A percentile compares a stretch with the other conserved stretches of the same genome.
Conservation (phyloP, 805 yeast species). For the Saccharomycopsis olivae region DNA sequence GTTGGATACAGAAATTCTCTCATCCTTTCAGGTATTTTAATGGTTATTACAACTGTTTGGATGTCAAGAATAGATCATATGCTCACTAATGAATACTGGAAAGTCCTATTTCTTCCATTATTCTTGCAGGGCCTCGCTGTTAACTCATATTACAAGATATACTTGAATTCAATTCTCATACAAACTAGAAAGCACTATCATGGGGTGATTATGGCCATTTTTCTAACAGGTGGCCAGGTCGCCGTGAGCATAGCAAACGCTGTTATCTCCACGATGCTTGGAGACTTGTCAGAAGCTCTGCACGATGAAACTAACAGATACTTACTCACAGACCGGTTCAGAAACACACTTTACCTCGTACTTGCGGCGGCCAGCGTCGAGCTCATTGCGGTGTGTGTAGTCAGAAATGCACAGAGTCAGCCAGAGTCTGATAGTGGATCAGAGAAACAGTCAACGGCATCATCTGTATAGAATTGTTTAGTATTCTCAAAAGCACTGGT, state of each 20-base stretch:
- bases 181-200: constrained; percentile 29
- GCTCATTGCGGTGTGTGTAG: too few species aligned
- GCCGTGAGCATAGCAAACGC: constrained; percentile 25
- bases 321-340: too few species aligned
- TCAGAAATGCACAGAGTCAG: too few species aligned
- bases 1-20: constrained; percentile 1
- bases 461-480: too few species aligned
- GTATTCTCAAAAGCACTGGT: too few species aligned
- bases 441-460: too few species aligned
- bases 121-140: constrained; percentile 22
- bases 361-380: too few species aligned
- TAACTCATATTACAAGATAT: constrained; percentile 27
- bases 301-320: too few species aligned
- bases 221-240: constrained; percentile 28
- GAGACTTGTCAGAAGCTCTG: too few species aligned
- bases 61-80: constrained; percentile 6
- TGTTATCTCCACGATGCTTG: constrained; percentile 22
- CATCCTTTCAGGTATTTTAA: neutral
- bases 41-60: constrained; percentile 17
- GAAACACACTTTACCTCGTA: too few species aligned
- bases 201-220: constrained; percentile 30
- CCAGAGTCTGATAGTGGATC: too few species aligned
- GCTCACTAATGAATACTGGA: constrained; percentile 10
- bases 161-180: constrained; percentile 24
- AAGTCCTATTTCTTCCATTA: constrained; percentile 9